Evolutionary conservation across 306 rosid species (phyloP).

Genomic region (Canavalia ensiformis): DNA sequence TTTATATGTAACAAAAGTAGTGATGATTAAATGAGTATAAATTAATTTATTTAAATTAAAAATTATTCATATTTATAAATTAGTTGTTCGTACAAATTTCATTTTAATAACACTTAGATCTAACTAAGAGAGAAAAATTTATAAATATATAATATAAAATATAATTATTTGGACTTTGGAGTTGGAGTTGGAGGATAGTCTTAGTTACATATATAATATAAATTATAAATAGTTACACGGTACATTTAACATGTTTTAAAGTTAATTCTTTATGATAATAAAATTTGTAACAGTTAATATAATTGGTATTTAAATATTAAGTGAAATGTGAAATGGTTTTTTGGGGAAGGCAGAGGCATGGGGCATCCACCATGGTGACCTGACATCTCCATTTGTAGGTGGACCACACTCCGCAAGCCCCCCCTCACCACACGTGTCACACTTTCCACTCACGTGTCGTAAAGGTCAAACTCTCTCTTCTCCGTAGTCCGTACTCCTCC

Average conservation of each 20-base stretch:
- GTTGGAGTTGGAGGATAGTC: no score
- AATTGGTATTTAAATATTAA: no score
- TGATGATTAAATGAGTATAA: no score
- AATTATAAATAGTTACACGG: no score
- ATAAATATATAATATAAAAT: background rate
- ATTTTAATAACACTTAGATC: background rate
- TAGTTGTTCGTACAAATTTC: background rate
- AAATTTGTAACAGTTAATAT: no score
- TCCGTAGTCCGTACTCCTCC: conserved; percentile 41
- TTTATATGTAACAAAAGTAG: no score
- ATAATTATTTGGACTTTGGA: no score
- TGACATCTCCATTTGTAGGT: conserved; percentile 21
- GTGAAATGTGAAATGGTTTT: background rate
- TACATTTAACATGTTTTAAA: no score
- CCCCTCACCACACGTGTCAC: conserved; percentile 47
- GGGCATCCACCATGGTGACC: background rate
- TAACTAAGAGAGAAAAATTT: background rate
- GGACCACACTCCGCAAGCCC: conserved; percentile 36
- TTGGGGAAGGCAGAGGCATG: background rate
- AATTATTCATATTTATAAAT: background rate
- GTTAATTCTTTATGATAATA: no score
- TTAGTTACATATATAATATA: no score
- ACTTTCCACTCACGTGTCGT: conserved; percentile 33
- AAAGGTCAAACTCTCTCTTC: conserved; percentile 28
- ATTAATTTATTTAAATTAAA: no score